These are phyloP conservation scores for Ambrosiella cleistominuta DNA, from an alignment of 2,329 filamentous ascomycete species.

Conservation along the genomic window DNA sequence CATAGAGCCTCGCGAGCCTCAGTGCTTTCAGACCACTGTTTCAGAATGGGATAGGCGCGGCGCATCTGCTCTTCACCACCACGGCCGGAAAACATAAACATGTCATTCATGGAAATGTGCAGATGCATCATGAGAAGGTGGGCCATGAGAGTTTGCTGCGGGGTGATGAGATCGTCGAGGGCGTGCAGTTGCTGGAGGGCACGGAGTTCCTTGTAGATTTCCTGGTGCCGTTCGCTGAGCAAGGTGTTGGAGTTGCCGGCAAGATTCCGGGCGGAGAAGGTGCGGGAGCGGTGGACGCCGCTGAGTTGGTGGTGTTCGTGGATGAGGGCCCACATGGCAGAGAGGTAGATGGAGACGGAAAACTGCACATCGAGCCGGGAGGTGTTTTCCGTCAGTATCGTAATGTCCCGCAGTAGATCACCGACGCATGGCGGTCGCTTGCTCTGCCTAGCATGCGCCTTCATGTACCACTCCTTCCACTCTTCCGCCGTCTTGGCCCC, in stretches of 20 bases:
- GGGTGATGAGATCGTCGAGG: constrained; percentile 21
- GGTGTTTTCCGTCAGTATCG: constrained; percentile 31
- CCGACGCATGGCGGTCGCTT: constrained; percentile 32
- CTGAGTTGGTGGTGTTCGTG: constrained; percentile 48
- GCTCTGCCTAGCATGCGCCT: constrained; percentile 21
- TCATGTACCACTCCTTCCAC: constrained; percentile 46
- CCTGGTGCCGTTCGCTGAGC: constrained; percentile 39
- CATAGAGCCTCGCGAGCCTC: constrained; percentile 44
- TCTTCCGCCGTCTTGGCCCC: constrained; percentile 41
- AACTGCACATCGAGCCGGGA: constrained; percentile 37
- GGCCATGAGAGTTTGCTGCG: constrained; percentile 30
- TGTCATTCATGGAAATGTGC: constrained; percentile 44
- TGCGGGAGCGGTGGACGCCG: constrained; percentile 29
- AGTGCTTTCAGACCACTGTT: constrained; percentile 38
- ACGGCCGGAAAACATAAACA: constrained; percentile 50
- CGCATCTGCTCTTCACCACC: constrained; percentile 49
- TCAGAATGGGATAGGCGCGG: constrained; percentile 37
- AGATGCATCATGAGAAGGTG: constrained; percentile 45
- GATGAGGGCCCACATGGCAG: constrained; percentile 48
- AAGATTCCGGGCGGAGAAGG: constrained; percentile 24
- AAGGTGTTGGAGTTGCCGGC: constrained; percentile 27
- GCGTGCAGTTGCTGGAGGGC: constrained; percentile 26
- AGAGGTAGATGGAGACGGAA: constrained; percentile 41
- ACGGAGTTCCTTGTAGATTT: constrained; percentile 40
- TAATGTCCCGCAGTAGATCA: constrained; percentile 39